Conservation (phyloP, 2,329 filamentous ascomycete genomes). For the Fusarium sp. region DNA sequence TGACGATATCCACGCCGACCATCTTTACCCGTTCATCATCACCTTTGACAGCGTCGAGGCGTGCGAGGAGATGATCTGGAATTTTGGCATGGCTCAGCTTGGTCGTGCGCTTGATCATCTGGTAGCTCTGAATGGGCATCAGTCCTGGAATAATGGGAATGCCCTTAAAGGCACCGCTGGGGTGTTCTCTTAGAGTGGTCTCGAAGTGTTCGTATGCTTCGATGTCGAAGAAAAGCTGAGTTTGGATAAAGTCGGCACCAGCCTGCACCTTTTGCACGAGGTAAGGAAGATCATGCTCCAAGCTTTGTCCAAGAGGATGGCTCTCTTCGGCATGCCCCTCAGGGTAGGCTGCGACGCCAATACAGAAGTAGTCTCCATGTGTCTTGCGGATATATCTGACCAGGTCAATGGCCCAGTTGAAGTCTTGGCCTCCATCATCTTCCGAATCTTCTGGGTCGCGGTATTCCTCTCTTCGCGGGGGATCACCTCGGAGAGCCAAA, state of each 20-base stretch:
- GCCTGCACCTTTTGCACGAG: constrained; percentile 90
- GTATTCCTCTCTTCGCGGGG: constrained; percentile 90
- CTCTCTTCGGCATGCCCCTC: constrained; percentile 95
- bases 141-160: constrained; percentile 93
- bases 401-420: constrained; percentile 88
- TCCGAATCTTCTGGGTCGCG: constrained; percentile 67
- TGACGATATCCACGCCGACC: constrained; percentile 83
- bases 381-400: constrained; percentile 87
- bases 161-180: constrained; percentile 84
- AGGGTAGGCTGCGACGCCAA: constrained; percentile 94
- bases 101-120: constrained; percentile 92
- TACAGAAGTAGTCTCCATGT: constrained; percentile 94
- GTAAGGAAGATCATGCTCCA: constrained; percentile 86
- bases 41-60: constrained; percentile 77
- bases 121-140: constrained; percentile 98
- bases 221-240: constrained; percentile 94
- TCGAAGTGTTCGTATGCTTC: constrained; percentile 86
- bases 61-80: constrained; percentile 74
- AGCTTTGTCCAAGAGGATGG: constrained; percentile 74
- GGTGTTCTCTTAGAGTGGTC: constrained; percentile 77
- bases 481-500: constrained; percentile 89
- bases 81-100: constrained; percentile 93
- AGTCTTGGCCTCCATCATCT: constrained; percentile 77
- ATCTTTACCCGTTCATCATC: constrained; percentile 86
- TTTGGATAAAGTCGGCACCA: constrained; percentile 98